Percentiles rank a stretch among this genome's conserved stretches.
phyloP scores from a whole-genome alignment of 768 basidiomycete species.

The Boletus bicolor region DNA sequence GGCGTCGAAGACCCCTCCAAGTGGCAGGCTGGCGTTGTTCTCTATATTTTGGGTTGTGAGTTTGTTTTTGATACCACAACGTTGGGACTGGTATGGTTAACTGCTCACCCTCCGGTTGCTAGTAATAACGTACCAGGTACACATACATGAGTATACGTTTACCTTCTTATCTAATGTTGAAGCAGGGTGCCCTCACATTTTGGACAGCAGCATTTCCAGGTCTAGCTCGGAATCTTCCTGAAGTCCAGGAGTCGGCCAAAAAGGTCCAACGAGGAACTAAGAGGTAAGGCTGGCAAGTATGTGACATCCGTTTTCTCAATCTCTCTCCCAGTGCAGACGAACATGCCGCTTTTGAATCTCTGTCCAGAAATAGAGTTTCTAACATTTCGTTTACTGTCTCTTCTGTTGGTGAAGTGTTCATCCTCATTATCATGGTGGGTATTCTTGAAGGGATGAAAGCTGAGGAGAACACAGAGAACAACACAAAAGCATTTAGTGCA shows the following conservation, averaged over 20 bases:
- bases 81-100: background rate
- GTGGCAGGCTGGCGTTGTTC: constrained; percentile 58
- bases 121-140: constrained; percentile 73
- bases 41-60: constrained; percentile 66
- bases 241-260: constrained; percentile 53
- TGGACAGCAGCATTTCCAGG: constrained; percentile 85
- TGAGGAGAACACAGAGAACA: constrained; percentile 61
- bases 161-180: background rate
- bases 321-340: constrained; percentile 38
- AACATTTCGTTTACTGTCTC: constrained; percentile 71
- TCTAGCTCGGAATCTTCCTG: constrained; percentile 64
- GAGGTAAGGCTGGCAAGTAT: constrained; percentile 34
- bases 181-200: constrained; percentile 66
- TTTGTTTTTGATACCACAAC: background rate
- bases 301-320: background rate
- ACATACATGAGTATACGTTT: background rate
- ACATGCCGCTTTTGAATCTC: constrained; percentile 55
- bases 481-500: constrained; percentile 71
- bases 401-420: constrained; percentile 66
- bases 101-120: background rate
- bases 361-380: constrained; percentile 68
- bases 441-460: constrained; percentile 66
- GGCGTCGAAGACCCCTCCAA: constrained; percentile 62
- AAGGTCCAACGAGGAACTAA: constrained; percentile 43
- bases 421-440: constrained; percentile 71